These are phyloP conservation scores for Fusarium nygamai DNA, from an alignment of 2,329 filamentous ascomycete genomes.

Conservation along the genomic window DNA sequence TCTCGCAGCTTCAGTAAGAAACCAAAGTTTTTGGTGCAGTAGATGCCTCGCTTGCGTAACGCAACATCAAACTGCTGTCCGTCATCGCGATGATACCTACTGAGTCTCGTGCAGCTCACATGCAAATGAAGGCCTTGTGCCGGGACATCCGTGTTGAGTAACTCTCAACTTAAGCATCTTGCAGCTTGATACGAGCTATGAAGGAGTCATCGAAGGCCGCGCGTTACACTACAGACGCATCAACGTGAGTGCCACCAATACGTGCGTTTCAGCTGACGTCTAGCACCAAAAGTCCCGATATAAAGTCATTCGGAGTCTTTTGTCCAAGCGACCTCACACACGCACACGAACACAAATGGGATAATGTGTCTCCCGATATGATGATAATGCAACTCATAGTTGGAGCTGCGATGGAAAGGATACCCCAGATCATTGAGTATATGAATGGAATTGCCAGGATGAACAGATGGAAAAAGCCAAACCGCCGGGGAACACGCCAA, in stretches of 20 bases:
- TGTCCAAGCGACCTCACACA: neutral
- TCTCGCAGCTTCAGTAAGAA: neutral
- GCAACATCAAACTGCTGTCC: neutral
- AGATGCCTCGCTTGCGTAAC: neutral
- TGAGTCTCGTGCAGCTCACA: neutral
- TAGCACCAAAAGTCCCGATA: neutral
- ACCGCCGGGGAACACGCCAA: neutral
- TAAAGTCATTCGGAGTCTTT: neutral
- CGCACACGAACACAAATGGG: neutral
- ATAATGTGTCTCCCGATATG: neutral
- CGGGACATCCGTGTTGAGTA: neutral
- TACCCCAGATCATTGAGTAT: too few species aligned
- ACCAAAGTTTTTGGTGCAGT: rapidly evolving
- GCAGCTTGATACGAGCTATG: neutral
- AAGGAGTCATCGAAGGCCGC: neutral
- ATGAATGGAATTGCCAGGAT: neutral
- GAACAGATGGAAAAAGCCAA: neutral
- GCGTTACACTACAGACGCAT: neutral
- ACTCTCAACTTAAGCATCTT: neutral
- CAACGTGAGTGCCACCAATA: neutral
- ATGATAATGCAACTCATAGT: rapidly evolving
- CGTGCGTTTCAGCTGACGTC: neutral
- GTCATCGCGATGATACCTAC: neutral
- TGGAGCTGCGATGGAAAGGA: too few species aligned
- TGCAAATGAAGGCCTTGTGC: neutral